Conservation (phyloP, 305 asterid species). For the Ajuga reptans region DNA sequence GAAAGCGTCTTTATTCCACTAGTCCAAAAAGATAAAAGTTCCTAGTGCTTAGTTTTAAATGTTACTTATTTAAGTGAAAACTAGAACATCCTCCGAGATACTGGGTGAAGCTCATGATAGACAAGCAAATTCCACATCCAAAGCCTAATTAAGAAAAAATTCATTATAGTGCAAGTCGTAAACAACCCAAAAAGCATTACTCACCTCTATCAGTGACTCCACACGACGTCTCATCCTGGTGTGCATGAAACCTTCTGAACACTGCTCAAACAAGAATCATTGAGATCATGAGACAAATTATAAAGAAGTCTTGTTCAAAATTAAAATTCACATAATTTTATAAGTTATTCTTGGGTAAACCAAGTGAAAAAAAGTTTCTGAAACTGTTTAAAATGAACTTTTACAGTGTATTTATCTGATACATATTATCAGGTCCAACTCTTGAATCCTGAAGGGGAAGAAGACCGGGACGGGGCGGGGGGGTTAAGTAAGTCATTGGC, state of each 20-base stretch:
- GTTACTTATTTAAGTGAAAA: neutral
- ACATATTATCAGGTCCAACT: neutral
- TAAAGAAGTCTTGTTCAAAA: constrained; percentile 6
- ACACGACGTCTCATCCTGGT: constrained; percentile 97
- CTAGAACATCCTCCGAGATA: neutral
- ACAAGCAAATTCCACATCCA: neutral
- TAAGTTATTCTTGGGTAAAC: neutral
- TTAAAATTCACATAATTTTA: neutral
- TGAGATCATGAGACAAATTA: constrained; percentile 9
- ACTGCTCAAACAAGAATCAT: constrained; percentile 40
- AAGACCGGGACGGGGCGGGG: too few relatives aligned
- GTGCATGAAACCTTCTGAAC: constrained; percentile 96
- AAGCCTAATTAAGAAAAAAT: neutral
- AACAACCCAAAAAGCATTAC: constrained; percentile 13
- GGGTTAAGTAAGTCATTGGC: neutral
- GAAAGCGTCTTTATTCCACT: neutral
- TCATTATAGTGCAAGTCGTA: neutral
- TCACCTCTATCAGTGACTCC: constrained; percentile 82
- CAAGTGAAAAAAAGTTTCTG: neutral
- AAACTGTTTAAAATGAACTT: neutral
- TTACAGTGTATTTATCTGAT: neutral
- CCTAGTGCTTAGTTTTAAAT: neutral
- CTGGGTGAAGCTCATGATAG: neutral
- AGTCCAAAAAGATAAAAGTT: neutral
- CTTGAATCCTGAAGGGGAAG: neutral